Evolutionary conservation across 345 rosid genomes (phyloP).

Genomic region (Mangifera indica): DNA sequence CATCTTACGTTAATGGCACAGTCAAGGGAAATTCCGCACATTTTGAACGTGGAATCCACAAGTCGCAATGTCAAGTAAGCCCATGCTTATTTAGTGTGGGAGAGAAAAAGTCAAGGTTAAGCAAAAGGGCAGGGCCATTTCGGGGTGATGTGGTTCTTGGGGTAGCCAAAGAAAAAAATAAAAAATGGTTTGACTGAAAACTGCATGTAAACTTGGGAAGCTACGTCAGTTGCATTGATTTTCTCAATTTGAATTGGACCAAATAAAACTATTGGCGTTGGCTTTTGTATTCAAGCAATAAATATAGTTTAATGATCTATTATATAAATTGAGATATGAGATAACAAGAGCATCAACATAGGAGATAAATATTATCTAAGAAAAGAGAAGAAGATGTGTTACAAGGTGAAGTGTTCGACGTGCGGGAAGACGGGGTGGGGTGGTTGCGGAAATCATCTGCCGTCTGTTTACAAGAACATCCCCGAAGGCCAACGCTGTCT

Average conservation of each 20-base stretch:
- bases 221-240: not conserved
- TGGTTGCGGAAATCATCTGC: slow-evolving; percentile 22
- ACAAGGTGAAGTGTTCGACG: slow-evolving; percentile 16
- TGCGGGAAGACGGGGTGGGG: slow-evolving; percentile 27
- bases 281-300: no score
- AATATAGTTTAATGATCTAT: no score
- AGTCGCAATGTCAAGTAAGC: not conserved
- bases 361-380: not conserved
- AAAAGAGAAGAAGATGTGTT: slow-evolving; percentile 16
- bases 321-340: not conserved
- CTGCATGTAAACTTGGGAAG: not conserved
- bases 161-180: no score
- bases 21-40: no score
- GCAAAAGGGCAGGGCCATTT: not conserved
- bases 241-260: no score
- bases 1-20: not conserved
- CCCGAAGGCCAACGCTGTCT: slow-evolving; percentile 20
- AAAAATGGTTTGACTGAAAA: no score
- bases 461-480: slow-evolving; percentile 14
- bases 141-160: no score
- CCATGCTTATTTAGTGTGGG: not conserved
- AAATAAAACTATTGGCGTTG: no score
- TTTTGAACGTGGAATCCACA: no score
- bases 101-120: not conserved
- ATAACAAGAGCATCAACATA: not conserved